phyloP scores from a whole-genome alignment of 2,329 filamentous ascomycete genomes.

The Aspergillus sp. region DNA sequence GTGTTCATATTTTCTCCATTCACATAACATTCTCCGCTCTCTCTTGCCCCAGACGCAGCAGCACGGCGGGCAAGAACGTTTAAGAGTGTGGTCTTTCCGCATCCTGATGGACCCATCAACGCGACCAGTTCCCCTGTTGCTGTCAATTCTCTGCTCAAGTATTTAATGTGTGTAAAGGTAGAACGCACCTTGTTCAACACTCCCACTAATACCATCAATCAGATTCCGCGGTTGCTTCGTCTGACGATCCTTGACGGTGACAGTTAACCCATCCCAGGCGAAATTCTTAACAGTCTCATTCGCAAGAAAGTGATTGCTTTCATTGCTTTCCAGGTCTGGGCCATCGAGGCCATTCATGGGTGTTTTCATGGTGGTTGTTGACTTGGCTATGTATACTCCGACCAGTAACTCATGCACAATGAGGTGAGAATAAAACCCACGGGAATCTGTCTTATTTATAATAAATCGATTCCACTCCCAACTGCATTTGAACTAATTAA shows the following conservation, averaged over 20 bases:
- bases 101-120: conserved; percentile 70
- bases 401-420: too few species aligned
- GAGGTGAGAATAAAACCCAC: too few species aligned
- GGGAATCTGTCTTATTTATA: too few species aligned
- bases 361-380: neutral
- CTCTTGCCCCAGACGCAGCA: conserved; percentile 49
- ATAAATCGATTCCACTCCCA: too few species aligned
- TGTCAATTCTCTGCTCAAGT: neutral
- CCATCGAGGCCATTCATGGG: neutral
- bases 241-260: conserved; percentile 67
- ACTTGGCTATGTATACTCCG: too few species aligned
- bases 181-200: conserved; percentile 55
- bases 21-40: conserved; percentile 53
- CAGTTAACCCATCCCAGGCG: conserved; percentile 62
- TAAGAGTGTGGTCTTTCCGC: conserved; percentile 79
- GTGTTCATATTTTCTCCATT: conserved; percentile 57
- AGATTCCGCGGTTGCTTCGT: conserved; percentile 61
- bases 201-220: conserved; percentile 58
- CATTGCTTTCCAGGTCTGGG: conserved; percentile 26
- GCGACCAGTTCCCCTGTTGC: conserved; percentile 66
- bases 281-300: conserved; percentile 63
- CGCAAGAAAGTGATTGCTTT: conserved; percentile 24
- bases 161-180: neutral
- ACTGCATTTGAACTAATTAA: too few species aligned
- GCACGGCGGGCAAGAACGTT: conserved; percentile 69